Base-by-base conservation (phyloP, 495 filamentous ascomycete genomes). In the Annulohypoxylon bovei region DNA sequence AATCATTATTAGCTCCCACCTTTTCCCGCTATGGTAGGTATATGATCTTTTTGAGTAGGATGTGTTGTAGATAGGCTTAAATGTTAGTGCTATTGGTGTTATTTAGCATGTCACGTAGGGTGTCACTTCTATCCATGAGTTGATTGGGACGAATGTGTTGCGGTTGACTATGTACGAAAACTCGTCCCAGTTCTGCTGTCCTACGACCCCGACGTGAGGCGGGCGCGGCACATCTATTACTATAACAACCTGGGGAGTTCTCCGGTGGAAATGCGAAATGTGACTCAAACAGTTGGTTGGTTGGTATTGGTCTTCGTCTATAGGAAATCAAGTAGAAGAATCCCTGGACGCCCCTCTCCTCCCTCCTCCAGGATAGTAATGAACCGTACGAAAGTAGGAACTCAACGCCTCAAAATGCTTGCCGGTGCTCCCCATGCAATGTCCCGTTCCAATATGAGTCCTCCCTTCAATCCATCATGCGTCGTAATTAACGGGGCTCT, bases 371-470 rank as follows among this genome's bases (percentile, higher is more conserved):
- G 62, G 56, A 56, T 49, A 52, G 57, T 39, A 65, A 64, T 32
- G 46, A 72, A 68, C 62, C 62, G 50, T 42, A 56, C 49, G 63
- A 63, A 35, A 46, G 42, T 56, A 56, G 28, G n/a, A 67, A 67
- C 60, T 64, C 64, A 72, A 72, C 69, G 69, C 69, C 69, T 61
- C 69, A 35, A 52, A 67, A 72, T 72, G 69, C 69, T 66, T 68
- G 69, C 50, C 59, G 44, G 60, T 56, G 69, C 69, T 65, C 25
- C 62, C 61, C 58, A 72, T 72, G 64, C 69, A 63, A 68, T 64
- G 46, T 18, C 53, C 53, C 25, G 53, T 56, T 53, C 69, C 22
- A 59, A 35, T 59, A 33, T 40, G 44, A 54, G 58, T 50, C 33
- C 37, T 28, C 64, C 35, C 27, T 47, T 53, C 14, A 59, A 42